Base-by-base conservation (phyloP, 768 basidiomycete genomes). In the Psilocybe subaeruginosa region DNA sequence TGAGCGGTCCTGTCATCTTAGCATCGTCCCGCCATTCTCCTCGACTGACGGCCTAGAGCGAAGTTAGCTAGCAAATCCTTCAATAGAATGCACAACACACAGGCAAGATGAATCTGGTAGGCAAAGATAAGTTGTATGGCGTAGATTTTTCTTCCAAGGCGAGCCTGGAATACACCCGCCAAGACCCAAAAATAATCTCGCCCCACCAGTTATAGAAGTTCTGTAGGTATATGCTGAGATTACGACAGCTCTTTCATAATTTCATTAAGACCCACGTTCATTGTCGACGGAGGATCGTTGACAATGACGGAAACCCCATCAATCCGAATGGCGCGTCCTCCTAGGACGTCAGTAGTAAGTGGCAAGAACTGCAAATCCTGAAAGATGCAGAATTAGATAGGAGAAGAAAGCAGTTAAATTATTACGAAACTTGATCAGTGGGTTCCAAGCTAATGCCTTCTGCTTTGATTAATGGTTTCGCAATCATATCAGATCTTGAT, bases 21-120 rank as follows among this genome's bases (percentile, higher is more conserved):
- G 86, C 84, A 8, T 67, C 64, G 68, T 92, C 90, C 35, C 87
- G 80, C 89, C 87, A 89, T 56, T 74, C 76, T 4, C 69, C 69
- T 11, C 64, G 54, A 14, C 43, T 51, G 29, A 73, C 70, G 57
- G 72, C 73, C 60, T 66, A 30, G 8, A 63, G 58, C 31, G 39
- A 46, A 16, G 23, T 31, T 11, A 30, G 30, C 9, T 8, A 29
- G 29, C 29, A 8, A 52, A 33, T 29, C 8, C 19, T 23, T 35
- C 8, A 37, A 47, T 4, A 31, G 41, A 14, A 16, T 11, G 55
- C 19, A 61, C 46, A 23, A 50, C 61, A 14, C 55, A 61, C 58
- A 7, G 62, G 56, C 37, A 59, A 55, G 29, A 62, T 54, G 30
- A 62, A 55, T 4, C 53, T 56, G 17, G 56, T 56, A 23, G 48